Evolutionary conservation across 2,329 filamentous ascomycete genomes (phyloP).

Genomic region (Epichloe sibirici): DNA sequence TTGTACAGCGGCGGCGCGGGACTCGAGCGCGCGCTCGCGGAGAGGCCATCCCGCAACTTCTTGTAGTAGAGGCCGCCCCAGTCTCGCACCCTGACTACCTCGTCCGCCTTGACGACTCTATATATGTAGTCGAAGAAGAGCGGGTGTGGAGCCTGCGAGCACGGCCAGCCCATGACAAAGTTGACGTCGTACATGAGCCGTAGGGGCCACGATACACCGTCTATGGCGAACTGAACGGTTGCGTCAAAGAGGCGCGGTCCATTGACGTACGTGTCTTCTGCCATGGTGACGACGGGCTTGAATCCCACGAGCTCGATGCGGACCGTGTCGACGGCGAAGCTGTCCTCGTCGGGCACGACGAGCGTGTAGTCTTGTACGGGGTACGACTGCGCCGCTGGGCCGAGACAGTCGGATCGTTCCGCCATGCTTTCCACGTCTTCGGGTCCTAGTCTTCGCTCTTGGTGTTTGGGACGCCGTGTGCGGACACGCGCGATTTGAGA

Average conservation of each 20-base stretch:
- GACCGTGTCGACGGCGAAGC: conserved; percentile 51
- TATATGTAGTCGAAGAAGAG: conserved; percentile 62
- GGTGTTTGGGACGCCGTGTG: conserved; percentile 43
- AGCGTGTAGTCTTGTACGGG: conserved; percentile 58
- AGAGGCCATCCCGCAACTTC: conserved; percentile 10
- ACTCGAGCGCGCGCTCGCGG: conserved; percentile 23
- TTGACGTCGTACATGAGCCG: conserved; percentile 50
- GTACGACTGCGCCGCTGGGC: conserved; percentile 48
- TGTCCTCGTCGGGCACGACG: conserved; percentile 41
- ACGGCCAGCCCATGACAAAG: conserved; percentile 56
- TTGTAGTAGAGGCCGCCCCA: conserved; percentile 42
- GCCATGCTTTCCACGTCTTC: conserved; percentile 54
- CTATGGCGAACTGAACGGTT: conserved; percentile 50
- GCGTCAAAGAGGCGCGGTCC: conserved; percentile 44
- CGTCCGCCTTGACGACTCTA: conserved; percentile 46
- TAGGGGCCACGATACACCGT: conserved; percentile 51
- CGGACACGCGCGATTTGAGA: conserved; percentile 61
- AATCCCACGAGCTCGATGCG: conserved; percentile 57
- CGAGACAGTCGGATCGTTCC: conserved; percentile 56
- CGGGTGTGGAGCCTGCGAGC: conserved; percentile 50
- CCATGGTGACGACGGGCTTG: conserved; percentile 27
- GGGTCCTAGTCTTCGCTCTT: conserved; percentile 30
- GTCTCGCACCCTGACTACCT: conserved; percentile 51
- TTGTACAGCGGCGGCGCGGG: conserved; percentile 16
- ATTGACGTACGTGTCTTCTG: conserved; percentile 11